Base-by-base conservation (phyloP, 2,329 filamentous ascomycete genomes). In the Neurospora sp. region DNA sequence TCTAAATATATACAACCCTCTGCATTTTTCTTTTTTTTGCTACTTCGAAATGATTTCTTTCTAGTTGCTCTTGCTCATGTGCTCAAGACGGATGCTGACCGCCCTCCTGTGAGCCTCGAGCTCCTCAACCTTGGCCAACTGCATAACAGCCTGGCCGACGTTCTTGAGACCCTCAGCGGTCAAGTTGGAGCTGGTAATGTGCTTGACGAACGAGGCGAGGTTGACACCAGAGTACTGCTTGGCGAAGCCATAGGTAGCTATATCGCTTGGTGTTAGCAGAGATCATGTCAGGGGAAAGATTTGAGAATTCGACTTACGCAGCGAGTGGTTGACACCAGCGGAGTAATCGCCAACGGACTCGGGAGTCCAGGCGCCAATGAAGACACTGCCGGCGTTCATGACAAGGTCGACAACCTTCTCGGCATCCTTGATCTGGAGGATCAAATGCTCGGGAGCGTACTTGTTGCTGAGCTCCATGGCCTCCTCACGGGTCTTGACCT, bases 171-270 rank as follows among this genome's bases (percentile, higher is more conserved):
- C 96, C 76, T 97, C 87, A 19, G 89, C 88, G 1, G 93, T 97
- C 72, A 99, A 85, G 80, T 97, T 92, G 0, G 93, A 93, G 82
- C 92, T 96, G 43, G 96, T 99, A 77, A 99, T 97, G 84, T 98
- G 93, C 84, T 99, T 99, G 79, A 97, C 87, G 82, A 97, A 99
- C 2, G 95, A 98, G 39, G 88, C 93, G 6, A 99, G 87, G 80
- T 97, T 99, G 77, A 99, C 96, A 68, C 96, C 96, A 6, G 93
- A 97, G 83, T 99, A 99, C 81, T 99, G 96, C 82, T 97, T 97
- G 67, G 96, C 96, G 77, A 97, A 99, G 52, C 96, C 96, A 78
- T 98, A 99, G 0, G 96, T 99, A 68, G 96, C 93, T 97, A 75
- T 2, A 66, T 37, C 76, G 71, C 76, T 75, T 70, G 28, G 46